Percentiles rank a stretch among this genome's conserved stretches.
These are phyloP conservation scores for Thermoascus crustaceus DNA, from an alignment of 2,329 filamentous ascomycete species.

Conservation along the genomic window DNA sequence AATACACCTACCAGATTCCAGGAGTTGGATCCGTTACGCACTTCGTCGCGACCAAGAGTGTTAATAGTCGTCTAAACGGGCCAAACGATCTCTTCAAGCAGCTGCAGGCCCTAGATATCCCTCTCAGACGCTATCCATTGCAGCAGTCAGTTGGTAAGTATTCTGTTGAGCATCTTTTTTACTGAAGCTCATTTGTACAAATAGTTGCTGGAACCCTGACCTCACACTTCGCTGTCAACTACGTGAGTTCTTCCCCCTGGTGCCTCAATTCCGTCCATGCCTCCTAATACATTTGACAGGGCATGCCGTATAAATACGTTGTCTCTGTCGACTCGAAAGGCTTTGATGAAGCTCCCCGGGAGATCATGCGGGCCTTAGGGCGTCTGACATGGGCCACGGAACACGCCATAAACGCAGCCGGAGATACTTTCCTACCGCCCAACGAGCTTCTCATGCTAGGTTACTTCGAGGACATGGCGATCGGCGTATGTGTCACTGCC, in stretches of 20 bases:
- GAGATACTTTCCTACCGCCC: conserved; percentile 30
- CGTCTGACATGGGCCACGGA: conserved; percentile 48
- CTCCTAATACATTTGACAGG: conserved; percentile 24
- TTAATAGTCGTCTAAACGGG: conserved; percentile 47
- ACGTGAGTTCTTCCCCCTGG: conserved; percentile 22
- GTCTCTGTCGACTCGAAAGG: conserved; percentile 39
- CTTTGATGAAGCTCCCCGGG: conserved; percentile 34
- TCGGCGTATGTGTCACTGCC: conserved; percentile 39
- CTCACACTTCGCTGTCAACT: conserved; percentile 43
- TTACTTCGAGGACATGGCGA: conserved; percentile 49
- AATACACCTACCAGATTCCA: conserved; percentile 24
- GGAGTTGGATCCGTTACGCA: conserved; percentile 44
- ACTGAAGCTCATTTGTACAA: background rate
- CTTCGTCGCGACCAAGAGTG: conserved; percentile 47
- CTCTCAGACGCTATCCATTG: conserved; percentile 37
- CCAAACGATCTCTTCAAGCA: conserved; percentile 53
- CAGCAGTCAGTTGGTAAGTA: conserved; percentile 25
- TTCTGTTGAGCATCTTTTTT: background rate
- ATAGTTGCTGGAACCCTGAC: conserved; percentile 33
- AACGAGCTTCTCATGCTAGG: conserved; percentile 50
- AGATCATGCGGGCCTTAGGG: conserved; percentile 39
- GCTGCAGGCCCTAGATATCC: conserved; percentile 40
- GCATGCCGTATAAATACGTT: conserved; percentile 54
- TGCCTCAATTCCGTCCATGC: background rate
- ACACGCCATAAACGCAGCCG: conserved; percentile 24